These are phyloP conservation scores for Osmanthus fragrans DNA, from an alignment of 257 asterid species.

Conservation along the genomic window DNA sequence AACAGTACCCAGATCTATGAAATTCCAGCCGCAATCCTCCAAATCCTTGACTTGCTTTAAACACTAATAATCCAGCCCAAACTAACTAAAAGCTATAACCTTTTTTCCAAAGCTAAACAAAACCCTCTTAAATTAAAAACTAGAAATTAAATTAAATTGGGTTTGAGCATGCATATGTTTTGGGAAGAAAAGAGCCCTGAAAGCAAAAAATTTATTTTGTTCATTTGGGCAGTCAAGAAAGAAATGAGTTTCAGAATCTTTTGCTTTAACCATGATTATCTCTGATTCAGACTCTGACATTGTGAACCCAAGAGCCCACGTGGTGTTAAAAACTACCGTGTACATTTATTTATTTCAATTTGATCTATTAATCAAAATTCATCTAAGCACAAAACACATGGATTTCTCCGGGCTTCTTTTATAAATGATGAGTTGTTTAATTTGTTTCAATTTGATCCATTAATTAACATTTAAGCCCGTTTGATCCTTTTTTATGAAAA, in stretches of 20 bases:
- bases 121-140: not conserved
- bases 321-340: no score
- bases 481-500: no score
- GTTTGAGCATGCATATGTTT: not conserved
- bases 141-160: not conserved
- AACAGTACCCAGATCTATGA: constrained; percentile 39
- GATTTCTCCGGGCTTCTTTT: no score
- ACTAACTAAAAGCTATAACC: not conserved
- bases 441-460: no score
- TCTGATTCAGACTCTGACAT: not conserved
- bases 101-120: not conserved
- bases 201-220: not conserved
- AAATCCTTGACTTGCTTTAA: not conserved
- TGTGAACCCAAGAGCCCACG: not conserved
- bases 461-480: no score
- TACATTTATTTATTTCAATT: no score
- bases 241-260: not conserved
- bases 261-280: not conserved
- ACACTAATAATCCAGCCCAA: constrained; percentile 13
- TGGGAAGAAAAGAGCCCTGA: not conserved
- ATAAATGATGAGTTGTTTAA: no score
- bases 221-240: not conserved
- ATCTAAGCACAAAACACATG: no score
- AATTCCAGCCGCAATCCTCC: constrained; percentile 21
- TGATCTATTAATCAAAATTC: no score